Percentiles rank a stretch among this genome's conserved stretches.
These are phyloP conservation scores for Lachnellula subtilissima DNA, from an alignment of 2,329 filamentous ascomycete genomes.

Conservation along the genomic window DNA sequence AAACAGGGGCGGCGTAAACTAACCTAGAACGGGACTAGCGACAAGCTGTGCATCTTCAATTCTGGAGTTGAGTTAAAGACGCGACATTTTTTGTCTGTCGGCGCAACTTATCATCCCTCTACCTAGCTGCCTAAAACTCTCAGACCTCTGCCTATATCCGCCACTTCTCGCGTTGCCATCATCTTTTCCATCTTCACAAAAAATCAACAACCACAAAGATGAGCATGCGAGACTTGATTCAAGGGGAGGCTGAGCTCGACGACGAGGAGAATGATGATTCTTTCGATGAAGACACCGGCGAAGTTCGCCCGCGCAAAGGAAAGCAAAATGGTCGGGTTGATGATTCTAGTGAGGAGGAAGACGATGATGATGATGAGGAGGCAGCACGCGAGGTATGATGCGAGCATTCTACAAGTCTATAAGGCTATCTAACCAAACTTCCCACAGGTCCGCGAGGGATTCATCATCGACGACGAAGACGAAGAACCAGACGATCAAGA, in stretches of 20 bases:
- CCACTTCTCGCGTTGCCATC: neutral
- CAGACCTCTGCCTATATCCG: conserved; percentile 6
- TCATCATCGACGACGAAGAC: conserved; percentile 89
- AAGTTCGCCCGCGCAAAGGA: conserved; percentile 43
- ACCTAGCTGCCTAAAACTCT: neutral
- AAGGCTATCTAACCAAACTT: conserved; percentile 17
- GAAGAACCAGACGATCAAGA: conserved; percentile 60
- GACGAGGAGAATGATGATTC: conserved; percentile 81
- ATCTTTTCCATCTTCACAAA: neutral
- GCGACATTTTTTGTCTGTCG: neutral
- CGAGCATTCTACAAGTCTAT: neutral
- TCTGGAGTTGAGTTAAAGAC: neutral
- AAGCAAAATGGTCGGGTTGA: conserved; percentile 48
- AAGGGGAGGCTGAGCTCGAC: conserved; percentile 80
- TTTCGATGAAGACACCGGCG: conserved; percentile 70
- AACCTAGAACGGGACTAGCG: neutral
- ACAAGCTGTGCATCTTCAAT: neutral
- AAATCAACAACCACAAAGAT: conserved; percentile 39
- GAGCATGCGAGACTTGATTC: conserved; percentile 75
- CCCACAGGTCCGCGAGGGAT: conserved; percentile 78
- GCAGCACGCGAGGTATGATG: conserved; percentile 64
- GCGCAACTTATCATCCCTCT: neutral
- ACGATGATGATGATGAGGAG: conserved; percentile 88
- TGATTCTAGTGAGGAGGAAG: conserved; percentile 88
- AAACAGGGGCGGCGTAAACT: too few relatives aligned